phyloP scores from a whole-genome alignment of 192 early-diverging fungal species.

The Coemansia sp. region DNA sequence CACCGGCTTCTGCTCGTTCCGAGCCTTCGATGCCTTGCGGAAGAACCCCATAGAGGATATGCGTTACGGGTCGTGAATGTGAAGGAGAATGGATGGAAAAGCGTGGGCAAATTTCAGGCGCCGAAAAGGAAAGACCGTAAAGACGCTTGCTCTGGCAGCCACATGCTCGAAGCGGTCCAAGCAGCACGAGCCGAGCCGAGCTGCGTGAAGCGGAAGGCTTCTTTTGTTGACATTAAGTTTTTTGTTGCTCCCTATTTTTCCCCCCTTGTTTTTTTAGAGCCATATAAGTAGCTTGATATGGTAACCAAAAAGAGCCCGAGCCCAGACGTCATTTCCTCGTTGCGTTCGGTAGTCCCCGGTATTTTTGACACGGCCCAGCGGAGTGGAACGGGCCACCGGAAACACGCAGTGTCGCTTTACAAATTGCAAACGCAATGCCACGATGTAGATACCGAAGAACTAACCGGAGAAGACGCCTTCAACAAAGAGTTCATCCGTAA shows the following conservation, averaged over 20 bases:
- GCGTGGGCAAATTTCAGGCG: background rate
- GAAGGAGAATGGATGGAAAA: background rate
- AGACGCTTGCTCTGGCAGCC: background rate
- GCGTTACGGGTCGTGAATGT: slow-evolving; percentile 6
- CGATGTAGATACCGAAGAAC: slow-evolving; percentile 26
- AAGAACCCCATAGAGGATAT: slow-evolving; percentile 32
- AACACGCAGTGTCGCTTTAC: slow-evolving; percentile 67
- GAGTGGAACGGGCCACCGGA: slow-evolving; percentile 63
- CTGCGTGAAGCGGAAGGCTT: background rate
- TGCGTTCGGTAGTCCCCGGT: slow-evolving; percentile 56
- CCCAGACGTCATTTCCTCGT: slow-evolving; percentile 45
- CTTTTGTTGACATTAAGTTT: slow-evolving; percentile 11
- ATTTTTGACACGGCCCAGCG: slow-evolving; percentile 78
- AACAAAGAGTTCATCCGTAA: slow-evolving; percentile 76
- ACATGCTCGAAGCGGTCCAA: background rate
- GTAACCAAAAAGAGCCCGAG: slow-evolving; percentile 26
- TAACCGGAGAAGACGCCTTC: slow-evolving; percentile 65
- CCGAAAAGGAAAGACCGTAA: background rate
- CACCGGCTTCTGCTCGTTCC: slow-evolving; percentile 14
- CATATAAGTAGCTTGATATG: slow-evolving; percentile 11
- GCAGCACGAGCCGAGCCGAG: slow-evolving; percentile 3
- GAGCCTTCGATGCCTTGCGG: slow-evolving; percentile 28
- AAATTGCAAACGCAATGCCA: slow-evolving; percentile 68
- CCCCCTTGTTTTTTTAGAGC: slow-evolving; percentile 2
- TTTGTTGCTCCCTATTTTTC: background rate